These are phyloP conservation scores for Inga leiocalycina DNA, from an alignment of 306 rosid species.

Conservation along the genomic window DNA sequence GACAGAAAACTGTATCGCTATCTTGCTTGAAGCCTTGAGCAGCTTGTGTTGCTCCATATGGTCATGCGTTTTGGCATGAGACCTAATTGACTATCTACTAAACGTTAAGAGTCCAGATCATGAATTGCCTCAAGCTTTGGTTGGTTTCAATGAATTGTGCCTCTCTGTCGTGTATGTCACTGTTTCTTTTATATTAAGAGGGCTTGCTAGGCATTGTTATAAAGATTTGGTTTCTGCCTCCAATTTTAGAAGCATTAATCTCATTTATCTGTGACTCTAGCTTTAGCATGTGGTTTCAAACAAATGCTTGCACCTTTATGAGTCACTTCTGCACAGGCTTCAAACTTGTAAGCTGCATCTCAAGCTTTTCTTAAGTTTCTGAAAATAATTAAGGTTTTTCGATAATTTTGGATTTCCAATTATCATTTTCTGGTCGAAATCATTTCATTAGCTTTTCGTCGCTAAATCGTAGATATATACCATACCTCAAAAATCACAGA, in stretches of 20 bases:
- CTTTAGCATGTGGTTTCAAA: slow-evolving; percentile 7
- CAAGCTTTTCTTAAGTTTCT: slow-evolving; percentile 1
- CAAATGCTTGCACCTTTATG: slow-evolving; percentile 19
- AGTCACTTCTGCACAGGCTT: slow-evolving; percentile 13
- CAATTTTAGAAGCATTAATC: neutral
- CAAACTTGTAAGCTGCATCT: neutral
- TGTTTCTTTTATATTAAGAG: neutral
- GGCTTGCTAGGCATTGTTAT: neutral
- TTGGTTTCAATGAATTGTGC: slow-evolving; percentile 6
- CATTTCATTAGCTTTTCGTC: neutral
- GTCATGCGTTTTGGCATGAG: slow-evolving; percentile 27
- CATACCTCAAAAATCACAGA: neutral
- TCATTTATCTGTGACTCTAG: neutral
- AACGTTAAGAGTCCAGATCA: slow-evolving; percentile 32
- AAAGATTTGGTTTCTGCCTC: slow-evolving; percentile 7
- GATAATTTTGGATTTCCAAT: neutral
- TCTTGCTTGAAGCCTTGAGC: slow-evolving; percentile 50
- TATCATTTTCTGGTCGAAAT: neutral
- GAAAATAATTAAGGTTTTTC: neutral
- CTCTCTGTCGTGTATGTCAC: neutral
- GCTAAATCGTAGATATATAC: neutral
- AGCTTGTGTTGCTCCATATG: slow-evolving; percentile 10
- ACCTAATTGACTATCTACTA: slow-evolving; percentile 41
- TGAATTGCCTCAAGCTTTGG: slow-evolving; percentile 33
- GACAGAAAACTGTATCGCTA: slow-evolving; percentile 58